Evolutionary conservation across 768 basidiomycete species (phyloP), one percentile per base, ranked within the genome.

Genomic region (Suillus occidentalis): DNA sequence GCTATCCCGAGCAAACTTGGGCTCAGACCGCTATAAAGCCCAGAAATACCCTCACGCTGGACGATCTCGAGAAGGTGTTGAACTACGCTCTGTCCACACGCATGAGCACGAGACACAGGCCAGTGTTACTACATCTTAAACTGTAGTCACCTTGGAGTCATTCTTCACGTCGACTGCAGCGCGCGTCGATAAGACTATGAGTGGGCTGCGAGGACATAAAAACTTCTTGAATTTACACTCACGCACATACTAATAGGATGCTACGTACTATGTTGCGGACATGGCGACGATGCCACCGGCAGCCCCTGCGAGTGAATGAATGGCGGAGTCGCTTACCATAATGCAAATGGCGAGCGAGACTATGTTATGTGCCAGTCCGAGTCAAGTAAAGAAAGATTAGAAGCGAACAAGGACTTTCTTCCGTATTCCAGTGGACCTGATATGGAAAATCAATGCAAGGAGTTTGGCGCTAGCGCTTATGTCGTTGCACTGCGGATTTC

Each of bases 1-100:
- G 94, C 94, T 67, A 99, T 93, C 7, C 95, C 97, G 43, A 95
- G 78, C 63, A 99, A 79, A 71, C 91, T 92, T 16, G 94, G 93
- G 66, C 82, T 85, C 40, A 99, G 77, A 0, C 97, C 97, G 68
- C 87, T 89, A 75, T 98, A 99, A 16, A 99, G 78, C 2, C 94
- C 95, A 3, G 84, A 69, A 28, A 94, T 66, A 34, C 97, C 97
- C 77, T 99, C 97, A 22, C 88, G 85, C 75, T 89, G 88, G 77
- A 97, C 80, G 66, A 91, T 89, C 73, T 92, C 90, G 58, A 89
- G 67, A 18, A 94, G 78, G 7, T 87, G 88, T 72, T 89, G 84
- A 65, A 85, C 85, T 31, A 85, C 79, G 6, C 87, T 84, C 92
- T 94, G 70, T 43, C 43, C 16, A 6, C 37, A 66, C 40, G 55